Evolutionary conservation across 2,329 filamentous ascomycete species (phyloP).

Genomic region (Harringtonia lauricola): DNA sequence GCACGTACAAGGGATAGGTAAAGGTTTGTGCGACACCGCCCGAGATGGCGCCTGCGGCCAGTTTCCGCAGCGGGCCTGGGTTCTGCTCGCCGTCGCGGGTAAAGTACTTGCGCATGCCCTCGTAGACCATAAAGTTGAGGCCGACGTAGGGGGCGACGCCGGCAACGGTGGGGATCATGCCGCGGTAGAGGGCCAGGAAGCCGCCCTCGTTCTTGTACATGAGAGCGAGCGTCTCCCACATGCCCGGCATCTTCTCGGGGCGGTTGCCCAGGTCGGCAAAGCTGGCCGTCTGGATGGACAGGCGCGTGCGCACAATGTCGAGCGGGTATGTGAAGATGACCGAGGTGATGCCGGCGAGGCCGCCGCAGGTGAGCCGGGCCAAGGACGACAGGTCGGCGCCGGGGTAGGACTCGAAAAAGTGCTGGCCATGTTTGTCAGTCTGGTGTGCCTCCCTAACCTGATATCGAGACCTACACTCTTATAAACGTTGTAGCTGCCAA

Average conservation of each 20-base stretch:
- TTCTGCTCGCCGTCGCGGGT: constrained; percentile 83
- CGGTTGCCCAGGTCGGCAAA: constrained; percentile 64
- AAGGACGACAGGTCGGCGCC: constrained; percentile 64
- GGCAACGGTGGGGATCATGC: constrained; percentile 85
- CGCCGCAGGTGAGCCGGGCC: constrained; percentile 77
- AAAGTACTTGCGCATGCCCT: constrained; percentile 71
- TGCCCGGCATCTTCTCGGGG: constrained; percentile 67
- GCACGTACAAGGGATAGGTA: constrained; percentile 92
- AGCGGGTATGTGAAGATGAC: constrained; percentile 92
- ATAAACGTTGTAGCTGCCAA: constrained; percentile 96
- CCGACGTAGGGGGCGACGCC: constrained; percentile 95
- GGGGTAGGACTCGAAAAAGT: constrained; percentile 68
- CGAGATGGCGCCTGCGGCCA: constrained; percentile 85
- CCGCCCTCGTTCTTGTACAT: constrained; percentile 95
- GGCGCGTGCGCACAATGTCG: constrained; percentile 88
- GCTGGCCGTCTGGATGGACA: constrained; percentile 97
- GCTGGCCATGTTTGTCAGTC: constrained; percentile 22
- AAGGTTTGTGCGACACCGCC: constrained; percentile 93
- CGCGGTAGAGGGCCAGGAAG: constrained; percentile 75
- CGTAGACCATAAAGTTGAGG: constrained; percentile 98
- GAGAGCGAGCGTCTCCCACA: constrained; percentile 70
- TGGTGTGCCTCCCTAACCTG: too few species aligned
- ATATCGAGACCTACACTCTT: constrained; percentile 75
- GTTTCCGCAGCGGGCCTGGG: constrained; percentile 67
- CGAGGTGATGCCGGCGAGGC: constrained; percentile 85